A percentile compares a stretch with the other conserved stretches of the same genome.
Conservation (phyloP, 441 rosid genomes). For the Viola pubescens region DNA sequence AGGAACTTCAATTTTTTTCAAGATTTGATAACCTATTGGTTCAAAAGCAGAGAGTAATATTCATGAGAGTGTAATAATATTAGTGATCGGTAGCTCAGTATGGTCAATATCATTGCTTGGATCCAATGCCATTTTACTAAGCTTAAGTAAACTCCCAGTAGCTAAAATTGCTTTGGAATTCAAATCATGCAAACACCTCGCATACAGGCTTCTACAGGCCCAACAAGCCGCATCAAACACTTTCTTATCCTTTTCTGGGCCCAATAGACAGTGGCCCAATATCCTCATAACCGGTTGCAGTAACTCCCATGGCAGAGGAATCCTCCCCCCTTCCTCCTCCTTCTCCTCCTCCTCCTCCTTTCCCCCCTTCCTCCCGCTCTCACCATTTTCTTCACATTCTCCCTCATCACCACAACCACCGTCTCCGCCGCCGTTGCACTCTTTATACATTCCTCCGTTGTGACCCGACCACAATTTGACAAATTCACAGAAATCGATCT, state of each 20-base stretch:
- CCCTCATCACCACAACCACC: neutral
- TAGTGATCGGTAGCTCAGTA: conserved; percentile 38
- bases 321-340: conserved; percentile 26
- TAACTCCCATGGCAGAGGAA: conserved; percentile 69
- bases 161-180: conserved; percentile 66
- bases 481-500: conserved; percentile 62
- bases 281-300: conserved; percentile 70
- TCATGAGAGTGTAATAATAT: conserved; percentile 27
- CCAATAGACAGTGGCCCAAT: conserved; percentile 63
- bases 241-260: conserved; percentile 24
- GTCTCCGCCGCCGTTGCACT: conserved; percentile 15
- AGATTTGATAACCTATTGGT: no score
- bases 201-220: conserved; percentile 51
- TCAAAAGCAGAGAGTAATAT: no score
- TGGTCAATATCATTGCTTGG: conserved; percentile 35
- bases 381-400: neutral
- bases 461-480: conserved; percentile 59
- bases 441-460: conserved; percentile 26
- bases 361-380: conserved; percentile 6
- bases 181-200: conserved; percentile 50
- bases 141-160: conserved; percentile 53
- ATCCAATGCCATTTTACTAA: conserved; percentile 35
- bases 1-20: no score
- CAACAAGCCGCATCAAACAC: conserved; percentile 32
- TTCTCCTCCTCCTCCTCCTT: neutral